Base-by-base conservation (phyloP, 805 yeast genomes). In the Starmera amethionina region DNA sequence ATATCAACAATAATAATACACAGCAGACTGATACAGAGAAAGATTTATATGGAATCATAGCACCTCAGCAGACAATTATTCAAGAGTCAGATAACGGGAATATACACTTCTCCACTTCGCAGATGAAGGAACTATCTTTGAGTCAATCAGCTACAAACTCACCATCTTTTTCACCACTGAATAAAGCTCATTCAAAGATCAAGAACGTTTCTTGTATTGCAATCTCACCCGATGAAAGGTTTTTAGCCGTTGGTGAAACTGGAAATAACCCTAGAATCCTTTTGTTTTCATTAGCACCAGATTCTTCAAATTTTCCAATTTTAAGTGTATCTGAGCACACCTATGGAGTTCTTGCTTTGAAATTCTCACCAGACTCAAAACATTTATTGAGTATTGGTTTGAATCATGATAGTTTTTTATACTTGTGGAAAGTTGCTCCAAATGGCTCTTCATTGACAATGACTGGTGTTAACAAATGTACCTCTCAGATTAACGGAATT, bases 211-310 rank as follows among this genome's bases (percentile, higher is more conserved):
- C 68, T 36, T 75, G 83, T 43, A 52, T 80, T n/a, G 73, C 78
- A 3, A 58, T 80, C 5, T 70, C 85, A 0, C 75, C 82, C 0
- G 72, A 75, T 51, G 67, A 63, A 32, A 64, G 58, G 35, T 47
- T 75, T 5, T 54, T 82, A 22, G 87, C 87, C 0, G 74, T 80
- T 13, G 90, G 90, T 3, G 90, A 82, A 51, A 56, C 69, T 0
- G 89, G 89, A 0, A 78, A 77, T 45, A 75, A 70, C 46, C 90
- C 90, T 1, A 62, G 88, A 15, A 67, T 82, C 2, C 57, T 79
- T 16, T 48, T 81, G 12, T 81, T 70, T 50, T 77, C 84, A 3
- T 57, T 78, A 13, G 78, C 79, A 0, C 63, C 69, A 13, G 68
- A 68, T 44, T 65, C 75, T 36, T 50, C 63, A 11, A 50, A 59